These are phyloP conservation scores for Colletotrichum cordylinicola DNA, from an alignment of 2,329 filamentous ascomycete genomes.

Conservation along the genomic window DNA sequence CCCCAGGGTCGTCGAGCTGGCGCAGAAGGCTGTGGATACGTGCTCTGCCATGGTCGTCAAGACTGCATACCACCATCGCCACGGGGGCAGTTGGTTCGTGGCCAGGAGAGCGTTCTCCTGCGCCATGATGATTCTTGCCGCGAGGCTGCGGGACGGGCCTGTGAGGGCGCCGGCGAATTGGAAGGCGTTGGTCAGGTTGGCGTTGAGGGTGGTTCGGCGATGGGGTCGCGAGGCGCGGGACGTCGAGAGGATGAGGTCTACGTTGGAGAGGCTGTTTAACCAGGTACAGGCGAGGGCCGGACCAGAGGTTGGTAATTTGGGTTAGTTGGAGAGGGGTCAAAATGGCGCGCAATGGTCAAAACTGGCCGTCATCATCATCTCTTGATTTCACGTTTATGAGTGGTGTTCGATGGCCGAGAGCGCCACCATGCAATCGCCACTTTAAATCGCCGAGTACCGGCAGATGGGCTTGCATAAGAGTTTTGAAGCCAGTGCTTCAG, in stretches of 20 bases:
- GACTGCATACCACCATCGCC: slow-evolving; percentile 12
- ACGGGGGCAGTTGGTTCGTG: slow-evolving; percentile 22
- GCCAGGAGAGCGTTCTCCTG: slow-evolving; percentile 6
- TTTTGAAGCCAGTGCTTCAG: background rate
- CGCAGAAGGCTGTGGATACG: slow-evolving; percentile 4
- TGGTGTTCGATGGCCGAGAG: background rate
- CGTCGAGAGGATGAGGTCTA: background rate
- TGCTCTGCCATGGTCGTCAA: slow-evolving; percentile 8
- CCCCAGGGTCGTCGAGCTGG: background rate
- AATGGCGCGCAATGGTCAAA: background rate
- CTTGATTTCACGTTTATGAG: background rate
- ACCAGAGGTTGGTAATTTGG: background rate
- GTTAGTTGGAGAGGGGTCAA: background rate
- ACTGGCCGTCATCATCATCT: background rate
- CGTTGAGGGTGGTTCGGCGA: background rate
- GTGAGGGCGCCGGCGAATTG: background rate
- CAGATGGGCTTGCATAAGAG: background rate
- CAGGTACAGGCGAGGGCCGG: background rate
- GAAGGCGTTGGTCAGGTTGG: background rate
- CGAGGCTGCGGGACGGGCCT: background rate
- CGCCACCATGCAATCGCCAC: background rate
- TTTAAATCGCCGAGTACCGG: background rate
- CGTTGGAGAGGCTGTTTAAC: background rate
- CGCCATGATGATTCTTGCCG: slow-evolving; percentile 9
- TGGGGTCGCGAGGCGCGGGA: background rate